Evolutionary conservation across 495 filamentous ascomycete genomes (phyloP).

Genomic region (Xylaria bambusicola): DNA sequence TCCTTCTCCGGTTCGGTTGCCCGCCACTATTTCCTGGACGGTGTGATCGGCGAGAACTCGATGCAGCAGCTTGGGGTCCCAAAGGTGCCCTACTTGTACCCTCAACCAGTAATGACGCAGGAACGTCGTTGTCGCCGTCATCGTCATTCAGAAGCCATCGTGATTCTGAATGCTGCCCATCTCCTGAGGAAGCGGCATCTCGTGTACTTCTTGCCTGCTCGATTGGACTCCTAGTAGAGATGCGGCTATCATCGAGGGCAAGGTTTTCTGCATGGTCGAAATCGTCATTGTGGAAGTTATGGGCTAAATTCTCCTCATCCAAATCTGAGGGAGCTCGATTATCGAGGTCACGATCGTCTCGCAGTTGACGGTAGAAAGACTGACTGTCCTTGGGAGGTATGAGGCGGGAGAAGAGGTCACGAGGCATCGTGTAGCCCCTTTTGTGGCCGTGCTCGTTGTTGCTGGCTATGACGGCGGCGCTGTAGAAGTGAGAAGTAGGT

Average conservation of each 20-base stretch:
- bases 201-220: slow-evolving; percentile 26
- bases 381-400: slow-evolving; percentile 63
- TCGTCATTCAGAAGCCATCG: slow-evolving; percentile 54
- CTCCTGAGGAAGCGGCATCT: slow-evolving; percentile 10
- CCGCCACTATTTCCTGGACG: slow-evolving; percentile 44
- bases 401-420: slow-evolving; percentile 74
- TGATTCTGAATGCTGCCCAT: slow-evolving; percentile 23
- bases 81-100: slow-evolving; percentile 38
- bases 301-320: slow-evolving; percentile 68
- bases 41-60: slow-evolving; percentile 28
- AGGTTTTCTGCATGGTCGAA: slow-evolving; percentile 62
- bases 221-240: slow-evolving; percentile 57
- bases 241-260: slow-evolving; percentile 64
- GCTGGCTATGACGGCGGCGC: too few relatives aligned
- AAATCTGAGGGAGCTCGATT: slow-evolving; percentile 66
- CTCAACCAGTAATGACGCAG: slow-evolving; percentile 84
- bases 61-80: slow-evolving; percentile 25
- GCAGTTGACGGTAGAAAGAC: slow-evolving; percentile 72
- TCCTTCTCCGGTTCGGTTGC: slow-evolving; percentile 56
- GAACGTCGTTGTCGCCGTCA: slow-evolving; percentile 91
- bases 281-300: slow-evolving; percentile 70
- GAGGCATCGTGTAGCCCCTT: slow-evolving; percentile 64
- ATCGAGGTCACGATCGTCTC: slow-evolving; percentile 65
- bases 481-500: too few relatives aligned
- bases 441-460: too few relatives aligned